Base-by-base conservation (phyloP, 1,284 basidiomycete species). In the Puccinia hordei region DNA sequence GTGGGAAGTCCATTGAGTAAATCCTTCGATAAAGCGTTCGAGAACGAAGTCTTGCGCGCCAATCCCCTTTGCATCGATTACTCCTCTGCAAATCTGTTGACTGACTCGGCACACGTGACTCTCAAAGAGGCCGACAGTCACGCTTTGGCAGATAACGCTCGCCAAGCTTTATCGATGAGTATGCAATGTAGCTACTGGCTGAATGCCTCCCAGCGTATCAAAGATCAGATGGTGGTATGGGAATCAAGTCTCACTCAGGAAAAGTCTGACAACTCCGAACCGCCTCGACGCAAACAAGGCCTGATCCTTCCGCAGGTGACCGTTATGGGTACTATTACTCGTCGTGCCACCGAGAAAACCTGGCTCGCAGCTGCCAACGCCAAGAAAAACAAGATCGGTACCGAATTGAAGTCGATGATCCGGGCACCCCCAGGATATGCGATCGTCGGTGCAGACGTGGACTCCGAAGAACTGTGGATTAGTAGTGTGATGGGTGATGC, bases 391-490 rank as follows among this genome's bases (percentile, higher is more conserved):
- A 92, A 96, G 27, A 93, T 99, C 19, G 97, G 97, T 0, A 97
- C 94, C 0, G 97, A 99, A 87, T 90, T 99, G 81, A 99, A 99
- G 86, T 92, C 95, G 0, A 97, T 99, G 94, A 91, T 99, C 30
- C 91, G 92, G 51, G 95, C 96, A 0, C 96, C 97, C 0, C 89
- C 91, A 0, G 96, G 96, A 0, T 98, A 96, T 86, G 90, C 92
- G 2, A 93, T 99, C 81, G 95, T 99, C 30, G 97, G 97, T 13
- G 97, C 97, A 0, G 97, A 99, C 85, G 97, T 99, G 27, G 96
- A 99, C 86, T 97, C 94, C 44, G 95, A 99, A 87, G 97, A 99
- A 86, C 88, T 99, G 33, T 99, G 97, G 97, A 99, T 99, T 83
- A 97, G 95, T 66, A 95, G 93, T 84, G 94, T 95, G 81, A 97